Evolutionary conservation across 75 land plant species (phyloP).

Genomic region (Cryptomeria japonica): DNA sequence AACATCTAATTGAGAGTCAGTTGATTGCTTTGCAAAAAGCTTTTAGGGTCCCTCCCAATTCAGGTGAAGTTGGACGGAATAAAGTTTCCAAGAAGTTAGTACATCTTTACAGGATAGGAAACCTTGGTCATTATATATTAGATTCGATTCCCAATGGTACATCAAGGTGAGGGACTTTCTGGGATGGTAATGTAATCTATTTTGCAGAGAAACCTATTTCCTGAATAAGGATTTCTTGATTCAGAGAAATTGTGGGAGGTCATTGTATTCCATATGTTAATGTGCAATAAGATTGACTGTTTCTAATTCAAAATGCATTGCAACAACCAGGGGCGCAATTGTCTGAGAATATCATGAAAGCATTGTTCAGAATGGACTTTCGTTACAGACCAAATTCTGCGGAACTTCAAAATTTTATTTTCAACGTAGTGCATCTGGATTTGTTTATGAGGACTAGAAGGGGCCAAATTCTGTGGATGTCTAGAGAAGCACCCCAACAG

Average conservation of each 20-base stretch:
- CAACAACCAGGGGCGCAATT: background rate
- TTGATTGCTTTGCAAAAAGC: slow-evolving; percentile 62
- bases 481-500: background rate
- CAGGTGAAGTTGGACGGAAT: slow-evolving; percentile 58
- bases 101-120: slow-evolving; percentile 75
- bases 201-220: background rate
- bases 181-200: background rate
- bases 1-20: slow-evolving; percentile 65
- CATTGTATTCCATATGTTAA: background rate
- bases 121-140: slow-evolving; percentile 74
- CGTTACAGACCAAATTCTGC: background rate
- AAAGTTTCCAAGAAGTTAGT: slow-evolving; percentile 82
- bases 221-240: background rate
- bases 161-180: background rate
- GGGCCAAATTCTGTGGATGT: background rate
- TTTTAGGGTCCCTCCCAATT: slow-evolving; percentile 57
- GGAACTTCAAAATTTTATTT: background rate
- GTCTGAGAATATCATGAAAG: background rate
- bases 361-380: background rate
- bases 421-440: background rate
- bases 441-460: background rate
- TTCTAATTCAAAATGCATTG: background rate
- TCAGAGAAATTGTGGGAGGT: background rate
- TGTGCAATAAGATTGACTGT: background rate
- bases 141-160: slow-evolving; percentile 53